Evolutionary conservation across 768 basidiomycete species (phyloP).

Genomic region (Pisolithus sp.): DNA sequence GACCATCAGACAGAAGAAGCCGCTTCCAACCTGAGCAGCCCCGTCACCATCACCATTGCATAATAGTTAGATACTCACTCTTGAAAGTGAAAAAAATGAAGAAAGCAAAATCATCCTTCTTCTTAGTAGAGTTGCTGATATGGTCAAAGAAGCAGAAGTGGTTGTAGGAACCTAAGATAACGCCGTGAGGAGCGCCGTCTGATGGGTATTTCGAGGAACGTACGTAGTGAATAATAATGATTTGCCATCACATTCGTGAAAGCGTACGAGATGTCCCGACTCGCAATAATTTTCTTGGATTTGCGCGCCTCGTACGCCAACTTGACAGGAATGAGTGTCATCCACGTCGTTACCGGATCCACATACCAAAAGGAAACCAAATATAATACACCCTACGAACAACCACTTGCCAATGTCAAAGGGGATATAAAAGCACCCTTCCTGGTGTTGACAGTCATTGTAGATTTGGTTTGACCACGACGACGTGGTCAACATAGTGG

Average conservation of each 20-base stretch:
- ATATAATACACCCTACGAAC: slow-evolving; percentile 96
- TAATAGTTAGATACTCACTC: slow-evolving; percentile 45
- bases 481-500: slow-evolving; percentile 89
- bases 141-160: slow-evolving; percentile 99
- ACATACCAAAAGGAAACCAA: slow-evolving; percentile 89
- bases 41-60: background rate
- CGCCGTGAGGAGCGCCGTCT: background rate
- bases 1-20: slow-evolving; percentile 87
- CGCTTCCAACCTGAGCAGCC: slow-evolving; percentile 68
- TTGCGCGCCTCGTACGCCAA: slow-evolving; percentile 90
- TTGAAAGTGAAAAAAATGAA: slow-evolving; percentile 99
- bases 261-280: slow-evolving; percentile 94
- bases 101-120: slow-evolving; percentile 96
- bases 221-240: slow-evolving; percentile 92
- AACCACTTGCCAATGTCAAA: slow-evolving; percentile 92
- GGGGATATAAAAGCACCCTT: slow-evolving; percentile 78
- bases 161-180: slow-evolving; percentile 74
- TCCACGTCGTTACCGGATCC: background rate
- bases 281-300: slow-evolving; percentile 88
- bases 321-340: slow-evolving; percentile 33
- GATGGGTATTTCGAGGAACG: slow-evolving; percentile 24
- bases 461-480: slow-evolving; percentile 92
- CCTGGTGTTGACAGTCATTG: slow-evolving; percentile 54
- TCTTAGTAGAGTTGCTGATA: slow-evolving; percentile 92
- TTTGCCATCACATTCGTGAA: slow-evolving; percentile 98